A percentile compares a stretch with the other conserved stretches of the same genome.
phyloP scores from a whole-genome alignment of 352 stramenopile species.

The Sclerospora graminicola region DNA sequence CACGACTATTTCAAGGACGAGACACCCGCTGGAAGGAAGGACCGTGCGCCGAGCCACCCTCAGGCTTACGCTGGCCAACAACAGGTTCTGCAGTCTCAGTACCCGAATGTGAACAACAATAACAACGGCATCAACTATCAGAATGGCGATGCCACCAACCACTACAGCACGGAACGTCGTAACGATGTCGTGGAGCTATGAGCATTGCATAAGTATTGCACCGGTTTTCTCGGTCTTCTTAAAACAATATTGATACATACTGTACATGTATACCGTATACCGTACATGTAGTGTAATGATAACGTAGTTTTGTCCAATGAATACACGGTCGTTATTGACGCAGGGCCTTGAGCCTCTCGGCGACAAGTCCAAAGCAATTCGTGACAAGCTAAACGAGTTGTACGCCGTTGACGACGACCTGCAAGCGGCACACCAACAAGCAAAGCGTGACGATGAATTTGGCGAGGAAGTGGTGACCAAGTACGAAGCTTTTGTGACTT shows the following conservation, averaged over 20 bases:
- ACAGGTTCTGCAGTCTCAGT: conserved; percentile 13
- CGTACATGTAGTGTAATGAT: background rate
- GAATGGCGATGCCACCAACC: conserved; percentile 30
- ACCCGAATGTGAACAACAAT: conserved; percentile 16
- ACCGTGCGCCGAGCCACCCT: conserved; percentile 10
- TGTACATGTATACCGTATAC: too few species aligned
- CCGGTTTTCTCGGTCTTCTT: too few species aligned
- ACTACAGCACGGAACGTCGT: conserved; percentile 43
- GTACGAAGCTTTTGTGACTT: conserved; percentile 44
- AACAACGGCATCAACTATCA: conserved; percentile 33
- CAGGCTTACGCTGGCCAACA: conserved; percentile 12
- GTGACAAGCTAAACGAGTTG: conserved; percentile 24
- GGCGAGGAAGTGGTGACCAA: conserved; percentile 50
- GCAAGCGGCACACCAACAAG: conserved; percentile 37
- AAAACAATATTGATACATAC: too few species aligned
- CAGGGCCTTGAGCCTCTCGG: conserved; percentile 30
- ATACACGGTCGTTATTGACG: conserved; percentile 32
- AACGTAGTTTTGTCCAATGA: conserved; percentile 9
- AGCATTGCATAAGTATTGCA: too few species aligned
- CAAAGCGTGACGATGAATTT: conserved; percentile 52
- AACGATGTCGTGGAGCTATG: conserved; percentile 59
- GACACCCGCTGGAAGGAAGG: conserved; percentile 31
- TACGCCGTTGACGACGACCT: conserved; percentile 45
- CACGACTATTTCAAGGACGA: conserved; percentile 66
- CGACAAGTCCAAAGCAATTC: conserved; percentile 18